These are phyloP conservation scores for baker's yeast (Saccharomyces cerevisiae) DNA, from an alignment of 805 yeast genomes.

Conservation along the genomic window DNA sequence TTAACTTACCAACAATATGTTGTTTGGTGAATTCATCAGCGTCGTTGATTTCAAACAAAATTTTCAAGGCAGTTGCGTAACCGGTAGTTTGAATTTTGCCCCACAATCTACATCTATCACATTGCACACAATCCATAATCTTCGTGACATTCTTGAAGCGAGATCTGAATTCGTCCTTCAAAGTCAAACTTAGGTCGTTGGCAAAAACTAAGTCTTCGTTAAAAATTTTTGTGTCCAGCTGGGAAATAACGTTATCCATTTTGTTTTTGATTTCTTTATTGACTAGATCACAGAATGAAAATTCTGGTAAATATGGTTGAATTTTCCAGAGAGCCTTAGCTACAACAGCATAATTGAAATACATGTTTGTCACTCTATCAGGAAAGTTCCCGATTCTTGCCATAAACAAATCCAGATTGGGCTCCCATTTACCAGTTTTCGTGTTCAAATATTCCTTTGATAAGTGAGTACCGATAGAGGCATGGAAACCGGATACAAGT, in stretches of 20 bases:
- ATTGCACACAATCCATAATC: constrained; percentile 96
- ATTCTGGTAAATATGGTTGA: constrained; percentile 41
- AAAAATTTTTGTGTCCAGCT: constrained; percentile 34
- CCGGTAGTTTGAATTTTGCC: constrained; percentile 97
- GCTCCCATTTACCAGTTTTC: constrained; percentile 72
- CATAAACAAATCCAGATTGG: constrained; percentile 75
- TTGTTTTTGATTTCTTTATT: constrained; percentile 39
- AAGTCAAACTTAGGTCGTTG: constrained; percentile 35
- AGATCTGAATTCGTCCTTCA: constrained; percentile 78
- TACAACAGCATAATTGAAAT: constrained; percentile 85
- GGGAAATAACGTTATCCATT: constrained; percentile 35
- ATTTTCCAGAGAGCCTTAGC: constrained; percentile 72
- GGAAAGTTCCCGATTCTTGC: constrained; percentile 82
- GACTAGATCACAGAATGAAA: constrained; percentile 40
- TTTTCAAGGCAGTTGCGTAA: constrained; percentile 91
- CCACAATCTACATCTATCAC: constrained; percentile 97
- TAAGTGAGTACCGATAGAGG: constrained; percentile 88
- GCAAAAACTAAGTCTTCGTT: constrained; percentile 45
- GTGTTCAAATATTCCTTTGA: constrained; percentile 72
- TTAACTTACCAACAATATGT: constrained; percentile 48
- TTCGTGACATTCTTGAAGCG: constrained; percentile 85
- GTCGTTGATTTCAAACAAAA: constrained; percentile 67
- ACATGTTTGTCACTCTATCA: constrained; percentile 81
- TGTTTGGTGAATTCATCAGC: constrained; percentile 35
- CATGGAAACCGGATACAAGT: constrained; percentile 86